Evolutionary conservation across 257 asterid genomes (phyloP), one percentile per base, ranked within the genome.

Genomic region (Eustoma russellianum): DNA sequence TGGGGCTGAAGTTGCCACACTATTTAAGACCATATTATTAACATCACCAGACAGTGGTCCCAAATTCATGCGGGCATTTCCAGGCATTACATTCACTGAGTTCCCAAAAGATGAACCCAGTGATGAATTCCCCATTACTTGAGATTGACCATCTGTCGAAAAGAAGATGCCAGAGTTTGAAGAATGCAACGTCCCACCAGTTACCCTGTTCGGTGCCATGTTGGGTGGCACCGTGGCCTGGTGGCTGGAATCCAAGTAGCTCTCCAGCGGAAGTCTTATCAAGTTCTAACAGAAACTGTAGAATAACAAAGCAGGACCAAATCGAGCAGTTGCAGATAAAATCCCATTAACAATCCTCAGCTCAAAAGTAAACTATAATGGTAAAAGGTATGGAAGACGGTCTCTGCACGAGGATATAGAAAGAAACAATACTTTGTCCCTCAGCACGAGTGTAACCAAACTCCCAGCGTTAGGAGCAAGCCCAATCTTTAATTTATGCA

Each of bases 161-260:
- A 78, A 85, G 67, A 85, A 83, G 48, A 88, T 83, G 52, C 97
- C 95, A 9, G 95, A 92, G 68, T 84, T 72, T 3, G 93, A 83
- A 67, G 97, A 88, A 64, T 81, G 97, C 52, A 80, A 67, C 73
- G 77, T 68, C 52, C 92, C 95, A 59, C 94, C 92, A 66, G 74
- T 78, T 80, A 77, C 69, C 60, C 86, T 81, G 51, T 86, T 76
- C 51, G 94, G 90, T 69, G 74, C 78, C 95, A 89, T 83, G 24
- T 7, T 83, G 17, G 78, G 57, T 30, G 79, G 74, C 65, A 73
- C 74, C 41, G 34, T 64, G 55, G 66, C 61, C 57, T 65, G 69
- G 67, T n/a, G 62, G 66, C 70, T 56, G 60, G 70, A 57, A 57
- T 66, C 65, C 58, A 79, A 71, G 60, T 66, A 71, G 48, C 70